Percentiles rank a stretch among this genome's conserved stretches.
Evolutionary conservation across 495 filamentous ascomycete species (phyloP).

Genomic region (Glutinoglossum americanum): DNA sequence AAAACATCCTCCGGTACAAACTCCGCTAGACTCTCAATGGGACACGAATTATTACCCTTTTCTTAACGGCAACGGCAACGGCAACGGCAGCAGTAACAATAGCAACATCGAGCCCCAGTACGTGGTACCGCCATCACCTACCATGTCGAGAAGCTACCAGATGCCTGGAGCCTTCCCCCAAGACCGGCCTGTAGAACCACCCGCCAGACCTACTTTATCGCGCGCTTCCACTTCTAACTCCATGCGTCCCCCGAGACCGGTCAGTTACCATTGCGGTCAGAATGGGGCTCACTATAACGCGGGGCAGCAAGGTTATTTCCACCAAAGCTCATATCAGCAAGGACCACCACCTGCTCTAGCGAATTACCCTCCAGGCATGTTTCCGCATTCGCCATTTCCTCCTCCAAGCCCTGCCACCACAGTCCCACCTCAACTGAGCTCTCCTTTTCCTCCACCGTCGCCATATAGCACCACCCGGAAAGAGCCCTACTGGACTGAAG

Average conservation of each 20-base stretch:
- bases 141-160: background rate
- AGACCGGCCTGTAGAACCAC: background rate
- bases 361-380: background rate
- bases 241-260: background rate
- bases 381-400: background rate
- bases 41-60: background rate
- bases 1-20: background rate
- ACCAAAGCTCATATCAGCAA: background rate
- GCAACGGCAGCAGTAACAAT: background rate
- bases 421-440: background rate
- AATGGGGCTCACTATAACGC: background rate
- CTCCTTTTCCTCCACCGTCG: background rate
- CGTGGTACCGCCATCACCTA: background rate
- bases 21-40: background rate
- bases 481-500: background rate
- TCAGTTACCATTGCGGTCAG: conserved; percentile 2
- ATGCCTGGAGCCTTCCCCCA: background rate
- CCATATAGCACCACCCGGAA: background rate
- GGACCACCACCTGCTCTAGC: background rate
- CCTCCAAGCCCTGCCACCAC: background rate
- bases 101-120: background rate
- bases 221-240: background rate
- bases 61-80: too few relatives aligned
- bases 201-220: background rate
- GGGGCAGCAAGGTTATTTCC: background rate